Conservation (phyloP, 2,329 filamentous ascomycete species). For the Pseudogymnoascus sp. region DNA sequence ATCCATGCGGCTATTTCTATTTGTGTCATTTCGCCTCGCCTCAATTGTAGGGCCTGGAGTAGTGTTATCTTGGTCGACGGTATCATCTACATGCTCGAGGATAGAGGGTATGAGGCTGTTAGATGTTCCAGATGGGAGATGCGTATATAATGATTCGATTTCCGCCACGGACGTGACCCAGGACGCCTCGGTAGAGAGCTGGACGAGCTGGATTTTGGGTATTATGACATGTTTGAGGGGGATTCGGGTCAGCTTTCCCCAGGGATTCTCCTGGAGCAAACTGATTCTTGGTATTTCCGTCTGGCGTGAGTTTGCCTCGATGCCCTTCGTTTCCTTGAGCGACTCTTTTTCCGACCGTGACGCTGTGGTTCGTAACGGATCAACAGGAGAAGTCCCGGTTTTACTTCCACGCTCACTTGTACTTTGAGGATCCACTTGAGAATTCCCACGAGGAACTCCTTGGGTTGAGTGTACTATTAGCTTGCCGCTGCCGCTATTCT, state of each 20-base stretch:
- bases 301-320: not conserved
- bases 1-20: not conserved
- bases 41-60: not conserved
- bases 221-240: conserved; percentile 3
- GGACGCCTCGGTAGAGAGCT: not conserved
- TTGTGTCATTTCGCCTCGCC: not conserved
- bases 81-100: not conserved
- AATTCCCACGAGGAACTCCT: not conserved
- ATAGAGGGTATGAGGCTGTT: not conserved
- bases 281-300: not conserved
- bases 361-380: not conserved
- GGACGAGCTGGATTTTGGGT: not conserved
- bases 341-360: not conserved
- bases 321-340: not conserved
- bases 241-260: not conserved
- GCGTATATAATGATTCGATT: not conserved
- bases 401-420: not conserved
- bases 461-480: not conserved
- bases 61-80: not conserved
- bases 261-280: not conserved
- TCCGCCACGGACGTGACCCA: not conserved
- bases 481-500: not conserved
- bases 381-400: not conserved
- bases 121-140: not conserved
- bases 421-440: not conserved